Evolutionary conservation across 2,329 filamentous ascomycete species (phyloP).

Genomic region (Didymella sp.): DNA sequence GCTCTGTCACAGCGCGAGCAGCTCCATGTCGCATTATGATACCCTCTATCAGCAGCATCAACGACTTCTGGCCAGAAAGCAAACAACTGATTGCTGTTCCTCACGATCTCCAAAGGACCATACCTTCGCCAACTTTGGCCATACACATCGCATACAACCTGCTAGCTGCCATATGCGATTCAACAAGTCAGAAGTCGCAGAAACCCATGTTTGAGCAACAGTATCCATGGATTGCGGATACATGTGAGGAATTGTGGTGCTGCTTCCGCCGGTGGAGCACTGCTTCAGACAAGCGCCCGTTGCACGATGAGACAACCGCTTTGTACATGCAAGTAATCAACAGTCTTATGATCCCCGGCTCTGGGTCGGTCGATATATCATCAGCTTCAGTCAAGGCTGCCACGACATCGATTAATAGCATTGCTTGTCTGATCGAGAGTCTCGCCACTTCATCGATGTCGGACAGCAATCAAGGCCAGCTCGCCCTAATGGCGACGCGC

Average conservation of each 20-base stretch:
- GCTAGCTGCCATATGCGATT: constrained; percentile 26
- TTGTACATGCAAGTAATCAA: constrained; percentile 37
- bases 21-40: constrained; percentile 40
- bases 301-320: constrained; percentile 31
- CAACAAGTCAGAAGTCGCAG: not conserved
- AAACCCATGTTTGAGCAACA: constrained; percentile 24
- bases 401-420: constrained; percentile 25
- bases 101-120: constrained; percentile 47
- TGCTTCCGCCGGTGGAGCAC: constrained; percentile 33
- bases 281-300: constrained; percentile 10
- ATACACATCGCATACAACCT: constrained; percentile 39
- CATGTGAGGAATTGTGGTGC: constrained; percentile 34
- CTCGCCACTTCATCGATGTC: constrained; percentile 25
- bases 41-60: constrained; percentile 51
- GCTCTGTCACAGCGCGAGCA: constrained; percentile 15
- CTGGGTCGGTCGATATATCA: constrained; percentile 10
- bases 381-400: constrained; percentile 31
- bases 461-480: constrained; percentile 30
- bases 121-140: constrained; percentile 35
- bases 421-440: constrained; percentile 32
- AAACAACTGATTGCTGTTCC: constrained; percentile 52
- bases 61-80: constrained; percentile 48
- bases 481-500: constrained; percentile 35
- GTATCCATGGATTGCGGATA: constrained; percentile 39
- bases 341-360: constrained; percentile 18